Percentiles rank a stretch among this genome's conserved stretches.
Conservation (phyloP, 2,329 filamentous ascomycete genomes). For the Raffaelea ambrosiae region DNA sequence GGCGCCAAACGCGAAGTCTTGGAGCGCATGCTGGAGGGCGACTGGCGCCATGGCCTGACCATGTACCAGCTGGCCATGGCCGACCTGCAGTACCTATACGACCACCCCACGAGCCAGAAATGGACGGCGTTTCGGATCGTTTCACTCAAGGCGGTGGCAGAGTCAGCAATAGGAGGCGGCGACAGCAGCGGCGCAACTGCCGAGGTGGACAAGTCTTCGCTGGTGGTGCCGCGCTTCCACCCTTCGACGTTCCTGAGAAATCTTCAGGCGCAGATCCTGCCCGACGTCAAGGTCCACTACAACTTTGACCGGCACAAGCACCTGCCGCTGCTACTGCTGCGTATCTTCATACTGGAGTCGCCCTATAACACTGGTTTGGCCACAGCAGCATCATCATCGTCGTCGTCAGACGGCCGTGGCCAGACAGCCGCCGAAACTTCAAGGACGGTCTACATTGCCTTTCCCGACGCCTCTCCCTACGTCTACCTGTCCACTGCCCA, state of each 20-base stretch:
- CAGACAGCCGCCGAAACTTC: conserved; percentile 42
- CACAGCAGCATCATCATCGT: no score
- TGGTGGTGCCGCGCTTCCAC: conserved; percentile 63
- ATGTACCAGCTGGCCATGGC: conserved; percentile 61
- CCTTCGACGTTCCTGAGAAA: conserved; percentile 71
- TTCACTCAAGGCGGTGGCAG: conserved; percentile 33
- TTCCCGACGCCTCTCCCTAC: conserved; percentile 70
- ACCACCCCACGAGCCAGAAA: conserved; percentile 54
- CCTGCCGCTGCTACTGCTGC: conserved; percentile 64
- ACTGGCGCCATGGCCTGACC: conserved; percentile 57
- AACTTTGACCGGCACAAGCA: conserved; percentile 64
- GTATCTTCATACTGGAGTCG: conserved; percentile 71
- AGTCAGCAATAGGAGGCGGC: conserved; percentile 15
- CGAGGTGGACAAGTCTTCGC: conserved; percentile 34
- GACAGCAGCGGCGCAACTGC: conserved; percentile 20
- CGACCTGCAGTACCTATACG: conserved; percentile 58
- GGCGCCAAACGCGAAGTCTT: conserved; percentile 56
- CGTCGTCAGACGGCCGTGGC: no score
- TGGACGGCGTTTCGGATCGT: conserved; percentile 56
- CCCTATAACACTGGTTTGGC: conserved; percentile 62
- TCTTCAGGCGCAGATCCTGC: conserved; percentile 64
- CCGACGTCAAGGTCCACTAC: conserved; percentile 77
- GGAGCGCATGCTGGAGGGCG: conserved; percentile 57
- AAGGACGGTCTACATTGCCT: conserved; percentile 69
- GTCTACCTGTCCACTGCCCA: conserved; percentile 56